Conservation (phyloP, 306 rosid genomes). For the Rubus idaeus region DNA sequence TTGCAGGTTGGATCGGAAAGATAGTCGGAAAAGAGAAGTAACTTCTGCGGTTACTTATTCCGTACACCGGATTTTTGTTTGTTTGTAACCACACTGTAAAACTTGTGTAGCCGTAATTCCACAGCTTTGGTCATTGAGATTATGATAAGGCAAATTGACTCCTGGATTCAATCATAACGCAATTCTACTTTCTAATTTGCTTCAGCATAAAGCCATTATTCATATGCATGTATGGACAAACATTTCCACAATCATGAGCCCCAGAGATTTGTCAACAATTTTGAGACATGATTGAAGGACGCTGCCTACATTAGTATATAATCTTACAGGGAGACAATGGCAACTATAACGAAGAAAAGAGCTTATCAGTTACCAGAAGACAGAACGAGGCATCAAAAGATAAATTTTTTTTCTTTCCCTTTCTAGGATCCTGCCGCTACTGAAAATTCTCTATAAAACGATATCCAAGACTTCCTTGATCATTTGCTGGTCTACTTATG, state of each 20-base stretch:
- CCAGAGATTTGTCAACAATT: neutral
- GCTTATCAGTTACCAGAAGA: neutral
- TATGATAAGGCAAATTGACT: no score
- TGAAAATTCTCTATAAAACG: neutral
- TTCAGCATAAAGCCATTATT: no score
- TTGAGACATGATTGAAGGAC: neutral
- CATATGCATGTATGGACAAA: neutral
- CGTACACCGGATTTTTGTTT: neutral
- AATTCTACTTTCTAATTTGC: no score
- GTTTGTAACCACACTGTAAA: neutral
- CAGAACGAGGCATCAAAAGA: neutral
- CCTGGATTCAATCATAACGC: no score
- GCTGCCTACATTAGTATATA: neutral
- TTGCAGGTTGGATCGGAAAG: conserved; percentile 89
- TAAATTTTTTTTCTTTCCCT: neutral
- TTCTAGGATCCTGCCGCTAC: neutral
- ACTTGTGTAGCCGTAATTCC: neutral
- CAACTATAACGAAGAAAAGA: neutral
- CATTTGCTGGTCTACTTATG: conserved; percentile 26
- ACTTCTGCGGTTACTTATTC: neutral
- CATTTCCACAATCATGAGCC: neutral
- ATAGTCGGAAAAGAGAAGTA: conserved; percentile 58
- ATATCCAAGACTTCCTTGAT: conserved; percentile 9
- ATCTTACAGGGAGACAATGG: neutral
- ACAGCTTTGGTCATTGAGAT: no score